phyloP scores from a whole-genome alignment of 1,139 yeast species.

The Pneumocystis jirovecii region DNA sequence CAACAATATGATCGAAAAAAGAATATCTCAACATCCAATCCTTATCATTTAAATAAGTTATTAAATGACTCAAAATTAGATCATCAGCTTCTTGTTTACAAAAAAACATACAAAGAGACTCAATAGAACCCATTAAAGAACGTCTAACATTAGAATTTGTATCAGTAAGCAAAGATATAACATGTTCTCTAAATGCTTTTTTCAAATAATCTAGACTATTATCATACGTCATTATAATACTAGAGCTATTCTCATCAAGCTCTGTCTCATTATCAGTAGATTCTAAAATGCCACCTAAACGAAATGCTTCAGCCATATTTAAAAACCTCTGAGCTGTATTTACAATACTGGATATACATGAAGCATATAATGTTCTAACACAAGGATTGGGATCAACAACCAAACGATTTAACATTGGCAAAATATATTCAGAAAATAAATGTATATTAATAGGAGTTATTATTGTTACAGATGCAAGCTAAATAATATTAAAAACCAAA shows the following conservation, averaged over 20 bases:
- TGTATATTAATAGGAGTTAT: slow-evolving; percentile 63
- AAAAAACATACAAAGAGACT: slow-evolving; percentile 65
- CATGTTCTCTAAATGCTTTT: slow-evolving; percentile 46
- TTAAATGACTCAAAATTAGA: slow-evolving; percentile 71
- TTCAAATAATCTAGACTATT: slow-evolving; percentile 20
- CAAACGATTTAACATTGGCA: slow-evolving; percentile 48
- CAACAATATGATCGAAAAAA: slow-evolving; percentile 62
- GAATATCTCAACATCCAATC: slow-evolving; percentile 52
- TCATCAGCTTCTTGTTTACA: slow-evolving; percentile 84
- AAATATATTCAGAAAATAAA: slow-evolving; percentile 63
- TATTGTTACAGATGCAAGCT: slow-evolving; percentile 32
- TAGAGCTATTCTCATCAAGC: slow-evolving; percentile 20
- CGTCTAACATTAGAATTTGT: slow-evolving; percentile 49
- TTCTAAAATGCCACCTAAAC: slow-evolving; percentile 28
- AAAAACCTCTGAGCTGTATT: slow-evolving; percentile 47
- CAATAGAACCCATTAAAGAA: slow-evolving; percentile 50
- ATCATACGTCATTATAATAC: slow-evolving; percentile 23
- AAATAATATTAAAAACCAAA: slow-evolving; percentile 21
- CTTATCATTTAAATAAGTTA: slow-evolving; percentile 76
- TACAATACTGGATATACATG: slow-evolving; percentile 57
- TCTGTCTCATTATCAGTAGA: slow-evolving; percentile 31
- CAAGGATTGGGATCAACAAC: slow-evolving; percentile 29
- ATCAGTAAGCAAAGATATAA: slow-evolving; percentile 57
- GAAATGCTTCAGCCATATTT: slow-evolving; percentile 47
- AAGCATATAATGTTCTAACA: slow-evolving; percentile 55